A percentile compares a stretch with the other conserved stretches of the same genome.
phyloP scores from a whole-genome alignment of 257 asterid species.

The Ligustrum vulgare region DNA sequence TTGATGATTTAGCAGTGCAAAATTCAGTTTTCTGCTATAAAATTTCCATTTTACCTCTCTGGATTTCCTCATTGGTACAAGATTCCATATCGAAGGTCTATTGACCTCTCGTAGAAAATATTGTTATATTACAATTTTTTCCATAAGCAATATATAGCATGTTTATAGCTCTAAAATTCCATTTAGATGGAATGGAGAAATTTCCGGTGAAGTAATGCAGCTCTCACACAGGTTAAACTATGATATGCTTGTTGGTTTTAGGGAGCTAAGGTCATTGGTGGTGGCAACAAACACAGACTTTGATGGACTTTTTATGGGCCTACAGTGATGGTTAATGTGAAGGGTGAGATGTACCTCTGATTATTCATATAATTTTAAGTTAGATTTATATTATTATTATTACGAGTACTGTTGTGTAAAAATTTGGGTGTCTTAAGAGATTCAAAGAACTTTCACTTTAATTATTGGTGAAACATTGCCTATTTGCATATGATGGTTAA shows the following conservation, averaged over 20 bases:
- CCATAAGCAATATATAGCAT: background rate
- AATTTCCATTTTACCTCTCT: constrained; percentile 21
- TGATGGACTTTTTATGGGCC: constrained; percentile 93
- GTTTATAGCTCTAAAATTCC: too few species aligned
- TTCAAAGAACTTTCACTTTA: background rate
- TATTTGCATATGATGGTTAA: background rate
- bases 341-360: constrained; percentile 74
- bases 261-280: constrained; percentile 88
- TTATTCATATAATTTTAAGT: constrained; percentile 6
- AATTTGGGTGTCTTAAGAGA: constrained; percentile 14
- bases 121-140: background rate
- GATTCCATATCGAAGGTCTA: too few species aligned
- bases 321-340: constrained; percentile 76
- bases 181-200: background rate
- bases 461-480: constrained; percentile 6
- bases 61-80: constrained; percentile 40
- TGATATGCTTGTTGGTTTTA: constrained; percentile 33
- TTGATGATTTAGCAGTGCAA: constrained; percentile 87
- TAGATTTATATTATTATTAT: background rate
- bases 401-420: background rate
- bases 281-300: constrained; percentile 87
- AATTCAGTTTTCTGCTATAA: constrained; percentile 40
- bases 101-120: constrained; percentile 10
- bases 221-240: background rate
- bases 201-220: background rate